These are phyloP conservation scores for Hygrocybe coccinea DNA, from an alignment of 768 basidiomycete species.

Conservation along the genomic window DNA sequence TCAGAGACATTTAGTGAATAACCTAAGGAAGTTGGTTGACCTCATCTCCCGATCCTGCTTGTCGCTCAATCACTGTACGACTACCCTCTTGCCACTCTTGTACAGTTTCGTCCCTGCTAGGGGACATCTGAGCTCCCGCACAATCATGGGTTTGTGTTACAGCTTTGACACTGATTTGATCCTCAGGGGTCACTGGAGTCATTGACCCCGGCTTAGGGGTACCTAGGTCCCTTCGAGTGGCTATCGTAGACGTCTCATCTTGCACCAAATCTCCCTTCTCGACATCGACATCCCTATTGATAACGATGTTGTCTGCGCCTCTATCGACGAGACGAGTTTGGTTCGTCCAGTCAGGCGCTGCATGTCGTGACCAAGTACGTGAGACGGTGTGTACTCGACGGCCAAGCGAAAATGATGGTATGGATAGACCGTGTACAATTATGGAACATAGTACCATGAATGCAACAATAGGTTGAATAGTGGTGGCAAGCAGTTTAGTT, in stretches of 20 bases:
- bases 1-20: background rate
- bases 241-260: conserved; percentile 20
- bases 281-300: conserved; percentile 71
- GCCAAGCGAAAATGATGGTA: conserved; percentile 91
- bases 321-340: conserved; percentile 67
- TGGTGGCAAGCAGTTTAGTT: conserved; percentile 58
- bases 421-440: conserved; percentile 82
- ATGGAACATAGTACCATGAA: conserved; percentile 95
- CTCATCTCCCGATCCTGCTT: conserved; percentile 57
- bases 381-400: conserved; percentile 86
- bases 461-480: conserved; percentile 88
- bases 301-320: conserved; percentile 62
- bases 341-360: conserved; percentile 79
- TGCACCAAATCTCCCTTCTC: conserved; percentile 38
- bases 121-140: conserved; percentile 26
- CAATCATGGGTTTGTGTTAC: conserved; percentile 6
- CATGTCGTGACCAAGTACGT: conserved; percentile 84
- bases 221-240: background rate
- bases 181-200: conserved; percentile 1
- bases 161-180: conserved; percentile 12
- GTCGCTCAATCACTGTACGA: conserved; percentile 60
- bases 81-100: conserved; percentile 71
- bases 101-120: conserved; percentile 41
- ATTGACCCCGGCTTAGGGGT: background rate
- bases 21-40: conserved; percentile 35